Evolutionary conservation across 371 early-diverging fungal species (phyloP), one percentile per base, ranked within the genome.

Genomic region (Vairimorpha necatrix): DNA sequence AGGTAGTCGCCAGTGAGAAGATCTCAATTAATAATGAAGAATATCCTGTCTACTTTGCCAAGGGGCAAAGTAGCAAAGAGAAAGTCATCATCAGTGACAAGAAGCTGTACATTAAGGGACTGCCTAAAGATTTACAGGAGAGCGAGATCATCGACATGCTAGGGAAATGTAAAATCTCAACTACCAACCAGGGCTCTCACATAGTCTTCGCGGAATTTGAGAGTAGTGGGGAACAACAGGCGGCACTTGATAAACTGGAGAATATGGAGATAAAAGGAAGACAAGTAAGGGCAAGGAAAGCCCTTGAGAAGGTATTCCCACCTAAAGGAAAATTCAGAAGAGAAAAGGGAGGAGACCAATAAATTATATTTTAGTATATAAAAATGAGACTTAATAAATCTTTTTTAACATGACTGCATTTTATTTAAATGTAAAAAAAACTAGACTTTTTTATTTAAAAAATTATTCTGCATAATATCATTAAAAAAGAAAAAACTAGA

Each of bases 161-260:
- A 26, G 75, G 75, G n/a, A 61, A 74, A 7, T 74, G 75, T 32
- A 67, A 30, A 58, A 74, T 74, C 33, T 67, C 75, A 58, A 47
- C 61, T 58, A 33, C 56, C 11, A 39, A 50, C 0, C 54, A 38
- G 18, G 60, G 48, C 28, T 65, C 33, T 14, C 22, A 26, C 18
- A 62, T 67, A 46, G 48, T 74, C n/a, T 74, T 74, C 33, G 68
- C 68, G 22, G 69, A 67, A 22, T 74, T 67, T 47, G 67, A 56
- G 26, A 68, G 38, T n/a, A 22, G 34, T 22, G 60, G 67, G 26
- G 60, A 67, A 22, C 54, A 67, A 20, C 28, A 74, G 11, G 28
- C 28, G 2, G 75, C 75, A 33, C 30, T 74, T 22, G 47, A 26
- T 36, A 68, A 47, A 30, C 36, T 74, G 26, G 50, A 50, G 18